A percentile compares a stretch with the other conserved stretches of the same genome.
Conservation (phyloP, 441 rosid genomes). For the Omphalea diandra region DNA sequence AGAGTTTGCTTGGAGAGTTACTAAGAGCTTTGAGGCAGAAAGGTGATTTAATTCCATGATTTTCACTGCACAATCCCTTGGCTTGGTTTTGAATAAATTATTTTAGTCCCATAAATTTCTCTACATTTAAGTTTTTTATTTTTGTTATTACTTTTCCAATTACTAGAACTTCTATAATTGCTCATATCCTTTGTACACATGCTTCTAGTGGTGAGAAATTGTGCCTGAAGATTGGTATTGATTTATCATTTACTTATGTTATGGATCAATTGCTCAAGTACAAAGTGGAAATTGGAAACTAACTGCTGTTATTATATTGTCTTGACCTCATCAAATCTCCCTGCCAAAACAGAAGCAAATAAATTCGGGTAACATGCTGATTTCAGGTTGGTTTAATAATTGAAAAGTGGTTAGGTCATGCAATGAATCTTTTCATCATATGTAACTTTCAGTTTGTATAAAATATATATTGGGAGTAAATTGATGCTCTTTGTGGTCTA, state of each 20-base stretch:
- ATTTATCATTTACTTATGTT: conserved; percentile 5
- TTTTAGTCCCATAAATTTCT: not conserved
- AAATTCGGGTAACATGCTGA: not conserved
- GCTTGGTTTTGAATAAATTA: not conserved
- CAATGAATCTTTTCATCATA: not conserved
- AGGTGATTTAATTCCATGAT: conserved; percentile 37
- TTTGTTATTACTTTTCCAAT: not conserved
- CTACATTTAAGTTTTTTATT: not conserved
- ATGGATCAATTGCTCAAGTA: not conserved
- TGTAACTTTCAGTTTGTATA: not conserved
- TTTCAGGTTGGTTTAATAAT: not conserved
- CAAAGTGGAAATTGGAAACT: not conserved
- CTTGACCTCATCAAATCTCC: not conserved
- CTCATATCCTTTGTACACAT: not conserved
- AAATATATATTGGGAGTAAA: not conserved
- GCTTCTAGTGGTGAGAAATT: not conserved
- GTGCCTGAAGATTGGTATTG: not conserved
- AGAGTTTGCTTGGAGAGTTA: conserved; percentile 52
- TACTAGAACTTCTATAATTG: not conserved
- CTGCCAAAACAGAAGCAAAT: not conserved
- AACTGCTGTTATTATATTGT: not conserved
- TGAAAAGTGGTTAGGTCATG: not conserved
- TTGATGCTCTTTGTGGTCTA: conserved; percentile 10
- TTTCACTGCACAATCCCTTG: not conserved
- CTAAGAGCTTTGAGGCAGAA: conserved; percentile 53